Conservation (phyloP, 2,329 filamentous ascomycete genomes). For the Xylaria sp. region DNA sequence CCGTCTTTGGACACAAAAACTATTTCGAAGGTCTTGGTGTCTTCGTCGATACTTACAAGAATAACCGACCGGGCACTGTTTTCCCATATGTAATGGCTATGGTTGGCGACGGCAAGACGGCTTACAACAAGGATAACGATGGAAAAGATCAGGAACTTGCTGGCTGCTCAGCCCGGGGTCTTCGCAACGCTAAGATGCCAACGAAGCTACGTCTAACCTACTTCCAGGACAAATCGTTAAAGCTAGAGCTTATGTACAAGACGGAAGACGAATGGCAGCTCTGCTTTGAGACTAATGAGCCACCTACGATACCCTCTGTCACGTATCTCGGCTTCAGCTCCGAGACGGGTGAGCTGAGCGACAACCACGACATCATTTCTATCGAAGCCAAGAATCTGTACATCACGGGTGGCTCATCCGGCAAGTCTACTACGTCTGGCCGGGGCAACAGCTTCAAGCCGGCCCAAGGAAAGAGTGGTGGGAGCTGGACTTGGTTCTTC, state of each 20-base stretch:
- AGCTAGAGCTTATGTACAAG: conserved; percentile 95
- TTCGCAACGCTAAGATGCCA: conserved; percentile 80
- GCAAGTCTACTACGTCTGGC: conserved; percentile 52
- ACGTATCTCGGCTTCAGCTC: conserved; percentile 81
- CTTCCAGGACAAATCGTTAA: conserved; percentile 93
- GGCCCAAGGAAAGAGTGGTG: conserved; percentile 54
- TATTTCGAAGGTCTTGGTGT: conserved; percentile 93
- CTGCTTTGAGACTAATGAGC: conserved; percentile 81
- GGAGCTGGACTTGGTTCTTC: conserved; percentile 72
- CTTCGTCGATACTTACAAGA: conserved; percentile 99
- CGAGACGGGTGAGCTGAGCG: conserved; percentile 94
- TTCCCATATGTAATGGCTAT: conserved; percentile 99
- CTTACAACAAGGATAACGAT: conserved; percentile 93
- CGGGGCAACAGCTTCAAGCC: conserved; percentile 48
- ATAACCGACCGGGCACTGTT: conserved; percentile 92
- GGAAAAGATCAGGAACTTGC: conserved; percentile 93
- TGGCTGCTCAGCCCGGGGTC: conserved; percentile 92
- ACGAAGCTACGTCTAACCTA: conserved; percentile 92
- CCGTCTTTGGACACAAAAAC: conserved; percentile 89
- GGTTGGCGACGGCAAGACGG: conserved; percentile 88
- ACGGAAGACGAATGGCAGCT: conserved; percentile 84
- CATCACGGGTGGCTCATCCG: conserved; percentile 63
- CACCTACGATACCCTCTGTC: conserved; percentile 80
- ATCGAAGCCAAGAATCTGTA: conserved; percentile 91
- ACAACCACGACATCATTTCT: conserved; percentile 96